phyloP scores from a whole-genome alignment of 495 filamentous ascomycete species.

The Aspergillus campestris region DNA sequence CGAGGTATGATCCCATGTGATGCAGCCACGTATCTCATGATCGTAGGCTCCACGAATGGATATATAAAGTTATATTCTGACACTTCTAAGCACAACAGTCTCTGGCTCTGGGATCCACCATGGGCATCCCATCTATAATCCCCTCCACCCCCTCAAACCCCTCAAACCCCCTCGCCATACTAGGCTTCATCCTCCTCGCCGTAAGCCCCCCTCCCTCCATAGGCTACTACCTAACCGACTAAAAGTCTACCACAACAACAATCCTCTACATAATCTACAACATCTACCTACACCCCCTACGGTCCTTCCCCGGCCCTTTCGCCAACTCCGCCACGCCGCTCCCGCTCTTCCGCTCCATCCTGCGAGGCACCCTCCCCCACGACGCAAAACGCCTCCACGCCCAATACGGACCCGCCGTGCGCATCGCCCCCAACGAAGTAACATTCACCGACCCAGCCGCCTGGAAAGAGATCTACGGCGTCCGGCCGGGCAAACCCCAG shows the following conservation, averaged over 20 bases:
- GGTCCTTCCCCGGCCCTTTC: slow-evolving; percentile 15
- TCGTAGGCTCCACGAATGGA: too few relatives aligned
- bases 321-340: slow-evolving; percentile 7
- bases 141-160: too few relatives aligned
- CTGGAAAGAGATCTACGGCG: background rate
- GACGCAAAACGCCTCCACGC: background rate
- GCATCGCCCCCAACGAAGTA: background rate
- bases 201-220: background rate
- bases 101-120: too few relatives aligned
- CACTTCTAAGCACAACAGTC: too few relatives aligned
- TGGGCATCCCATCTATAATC: too few relatives aligned
- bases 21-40: too few relatives aligned
- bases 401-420: background rate
- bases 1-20: too few relatives aligned
- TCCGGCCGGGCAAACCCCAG: too few relatives aligned
- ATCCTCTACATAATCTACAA: slow-evolving; percentile 8
- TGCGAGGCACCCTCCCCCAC: background rate
- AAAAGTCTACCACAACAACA: background rate
- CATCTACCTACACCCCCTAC: slow-evolving; percentile 18
- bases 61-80: too few relatives aligned
- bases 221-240: too few relatives aligned
- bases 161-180: background rate
- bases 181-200: background rate
- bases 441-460: background rate
- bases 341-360: background rate